These are phyloP conservation scores for Fusarium transvaalense DNA, from an alignment of 2,329 filamentous ascomycete species.

Conservation along the genomic window DNA sequence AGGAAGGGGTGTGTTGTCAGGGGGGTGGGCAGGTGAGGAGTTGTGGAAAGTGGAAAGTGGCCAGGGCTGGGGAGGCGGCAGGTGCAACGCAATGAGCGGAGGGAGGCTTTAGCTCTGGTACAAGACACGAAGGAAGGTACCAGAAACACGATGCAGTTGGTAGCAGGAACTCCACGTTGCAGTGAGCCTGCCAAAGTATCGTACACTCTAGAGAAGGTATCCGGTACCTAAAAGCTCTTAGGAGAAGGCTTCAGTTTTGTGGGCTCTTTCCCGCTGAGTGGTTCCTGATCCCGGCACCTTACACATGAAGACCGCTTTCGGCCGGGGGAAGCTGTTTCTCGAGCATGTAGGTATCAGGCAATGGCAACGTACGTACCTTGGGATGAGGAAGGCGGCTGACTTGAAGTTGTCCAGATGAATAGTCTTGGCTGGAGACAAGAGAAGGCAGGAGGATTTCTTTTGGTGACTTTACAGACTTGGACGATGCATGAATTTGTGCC, in stretches of 20 bases:
- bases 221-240: slow-evolving; percentile 28
- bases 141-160: slow-evolving; percentile 12
- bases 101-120: slow-evolving; percentile 25
- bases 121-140: slow-evolving; percentile 40
- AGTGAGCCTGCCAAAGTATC: slow-evolving; percentile 17
- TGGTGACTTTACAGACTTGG: slow-evolving; percentile 9
- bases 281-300: slow-evolving; percentile 28
- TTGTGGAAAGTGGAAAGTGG: slow-evolving; percentile 48
- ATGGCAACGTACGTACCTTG: slow-evolving; percentile 28
- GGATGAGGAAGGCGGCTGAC: slow-evolving; percentile 21
- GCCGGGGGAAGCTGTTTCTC: slow-evolving; percentile 28
- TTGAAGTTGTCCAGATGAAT: slow-evolving; percentile 12
- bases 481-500: slow-evolving; percentile 45
- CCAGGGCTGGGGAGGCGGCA: slow-evolving; percentile 46
- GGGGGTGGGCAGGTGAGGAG: slow-evolving; percentile 45
- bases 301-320: slow-evolving; percentile 28
- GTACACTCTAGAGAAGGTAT: slow-evolving; percentile 17
- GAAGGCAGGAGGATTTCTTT: background rate
- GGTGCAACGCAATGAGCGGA: slow-evolving; percentile 36
- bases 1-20: slow-evolving; percentile 45
- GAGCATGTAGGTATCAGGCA: slow-evolving; percentile 13
- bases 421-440: slow-evolving; percentile 16
- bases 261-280: slow-evolving; percentile 34
- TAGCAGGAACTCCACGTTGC: slow-evolving; percentile 11
- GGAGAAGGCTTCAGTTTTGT: slow-evolving; percentile 36